Conservation (phyloP, 345 rosid genomes). For the Toxicodendron radicans region DNA sequence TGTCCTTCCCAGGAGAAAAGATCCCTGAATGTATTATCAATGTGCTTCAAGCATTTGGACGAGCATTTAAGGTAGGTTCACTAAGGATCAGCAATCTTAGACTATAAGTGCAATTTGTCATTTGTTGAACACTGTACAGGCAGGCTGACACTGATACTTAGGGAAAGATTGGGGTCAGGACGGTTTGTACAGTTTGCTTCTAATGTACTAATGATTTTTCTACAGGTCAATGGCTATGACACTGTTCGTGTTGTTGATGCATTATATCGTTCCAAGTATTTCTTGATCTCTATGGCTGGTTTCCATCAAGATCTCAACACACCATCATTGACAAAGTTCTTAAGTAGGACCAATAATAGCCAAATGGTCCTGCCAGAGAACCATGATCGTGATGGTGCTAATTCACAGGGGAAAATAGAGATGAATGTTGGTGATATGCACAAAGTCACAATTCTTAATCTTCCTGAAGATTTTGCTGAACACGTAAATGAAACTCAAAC, state of each 20-base stretch:
- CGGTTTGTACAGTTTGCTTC: not conserved
- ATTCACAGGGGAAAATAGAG: slow-evolving; percentile 25
- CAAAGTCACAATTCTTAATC: slow-evolving; percentile 87
- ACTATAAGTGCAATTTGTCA: not conserved
- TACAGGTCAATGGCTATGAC: slow-evolving; percentile 76
- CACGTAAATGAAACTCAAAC: slow-evolving; percentile 31
- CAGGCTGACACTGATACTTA: not conserved
- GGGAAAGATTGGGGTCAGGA: not conserved
- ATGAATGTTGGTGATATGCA: slow-evolving; percentile 44
- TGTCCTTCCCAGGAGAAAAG: slow-evolving; percentile 47
- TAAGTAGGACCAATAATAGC: slow-evolving; percentile 33
- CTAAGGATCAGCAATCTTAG: slow-evolving; percentile 2
- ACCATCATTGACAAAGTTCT: slow-evolving; percentile 33
- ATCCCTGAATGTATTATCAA: slow-evolving; percentile 47
- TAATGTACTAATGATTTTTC: slow-evolving; percentile 13
- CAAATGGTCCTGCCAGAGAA: slow-evolving; percentile 29
- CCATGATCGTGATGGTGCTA: slow-evolving; percentile 26
- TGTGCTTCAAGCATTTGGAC: slow-evolving; percentile 80
- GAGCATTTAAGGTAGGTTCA: slow-evolving; percentile 73
- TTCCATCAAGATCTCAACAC: slow-evolving; percentile 33
- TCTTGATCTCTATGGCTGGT: slow-evolving; percentile 45
- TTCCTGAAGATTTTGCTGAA: slow-evolving; percentile 55
- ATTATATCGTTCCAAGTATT: slow-evolving; percentile 77
- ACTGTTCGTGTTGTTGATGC: slow-evolving; percentile 72
- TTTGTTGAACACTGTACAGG: not conserved